Evolutionary conservation across 148 eudicot species (phyloP), one percentile per base, ranked within the genome.

Genomic region (Rhododendron williamsianum): DNA sequence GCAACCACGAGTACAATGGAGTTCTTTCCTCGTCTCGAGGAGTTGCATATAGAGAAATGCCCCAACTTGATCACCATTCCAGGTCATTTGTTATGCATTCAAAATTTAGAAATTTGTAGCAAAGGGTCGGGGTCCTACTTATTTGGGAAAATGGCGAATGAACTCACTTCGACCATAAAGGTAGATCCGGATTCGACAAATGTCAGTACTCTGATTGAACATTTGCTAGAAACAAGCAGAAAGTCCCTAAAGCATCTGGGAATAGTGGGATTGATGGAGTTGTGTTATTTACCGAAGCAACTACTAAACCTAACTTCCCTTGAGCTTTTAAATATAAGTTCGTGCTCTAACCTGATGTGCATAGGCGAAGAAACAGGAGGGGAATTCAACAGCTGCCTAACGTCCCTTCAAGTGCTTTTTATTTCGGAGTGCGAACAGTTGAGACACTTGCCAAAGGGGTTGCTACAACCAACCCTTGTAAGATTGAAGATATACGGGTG

Each of bases 181-280:
- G 71, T 23, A 63, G 9, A 23, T 63, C 3, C 0, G 71, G 3
- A 63, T 21, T 23, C 71, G 19, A 63, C 5, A n/a, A 63, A 52
- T 52, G 5, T 63, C 0, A 2, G 11, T 63, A n/a, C 0, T 63
- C 27, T 63, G 2, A 21, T 63, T 19, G 71, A 63, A 23, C 2
- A 63, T 63, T 63, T 63, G 30, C 30, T 63, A 1, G 71, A 63
- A 63, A 63, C 9, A 8, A 63, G 30, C 71, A 6, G 27, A 2
- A 63, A 63, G 19, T 63, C 30, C 27, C 11, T 63, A 63, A 21
- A 8, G 2, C 2, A 0, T 60, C 3, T 60, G 69, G 1, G 0
- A 23, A 60, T 60, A 60, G 0, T 0, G 25, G 9, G 0, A 0
- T 6, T 60, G 10, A 6, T 1, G 0, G n/a, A 60, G 69, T 8